Conservation (phyloP, 345 rosid species). For the Murraya paniculata region DNA sequence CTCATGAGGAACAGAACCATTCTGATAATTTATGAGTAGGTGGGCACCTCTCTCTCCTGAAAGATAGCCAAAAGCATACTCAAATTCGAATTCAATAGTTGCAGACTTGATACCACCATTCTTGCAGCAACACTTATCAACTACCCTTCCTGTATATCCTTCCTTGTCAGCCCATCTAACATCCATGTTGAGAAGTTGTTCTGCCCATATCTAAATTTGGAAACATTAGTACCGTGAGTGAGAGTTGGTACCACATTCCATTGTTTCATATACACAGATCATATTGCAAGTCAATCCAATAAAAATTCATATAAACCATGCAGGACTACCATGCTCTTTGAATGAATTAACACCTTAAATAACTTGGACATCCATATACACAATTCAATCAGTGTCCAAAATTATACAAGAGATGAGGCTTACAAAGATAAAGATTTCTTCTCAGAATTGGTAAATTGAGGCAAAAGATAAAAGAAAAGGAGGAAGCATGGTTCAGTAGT, state of each 20-base stretch:
- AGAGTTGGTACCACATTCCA: background rate
- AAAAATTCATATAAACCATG: background rate
- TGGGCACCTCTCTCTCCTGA: conserved; percentile 75
- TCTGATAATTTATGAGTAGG: conserved; percentile 35
- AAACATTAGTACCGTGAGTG: conserved; percentile 6
- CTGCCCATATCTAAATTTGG: conserved; percentile 56
- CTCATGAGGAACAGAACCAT: conserved; percentile 35
- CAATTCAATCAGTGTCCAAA: background rate
- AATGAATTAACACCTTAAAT: background rate
- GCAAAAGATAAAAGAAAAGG: too few relatives aligned
- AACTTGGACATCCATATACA: background rate
- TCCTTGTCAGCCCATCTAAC: conserved; percentile 73
- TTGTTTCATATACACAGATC: background rate
- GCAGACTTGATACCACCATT: conserved; percentile 50
- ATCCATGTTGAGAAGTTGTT: conserved; percentile 65
- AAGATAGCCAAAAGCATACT: conserved; percentile 75
- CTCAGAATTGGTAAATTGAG: background rate
- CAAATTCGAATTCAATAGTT: conserved; percentile 66
- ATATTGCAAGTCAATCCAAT: background rate
- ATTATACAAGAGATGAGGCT: background rate
- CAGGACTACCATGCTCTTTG: background rate
- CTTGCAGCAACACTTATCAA: conserved; percentile 38
- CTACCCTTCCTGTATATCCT: conserved; percentile 57
- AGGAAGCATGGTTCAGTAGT: too few relatives aligned
- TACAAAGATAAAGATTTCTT: background rate